These are phyloP conservation scores for Xenosphaeropsis pyriputrescens DNA, from an alignment of 2,329 filamentous ascomycete genomes.

Conservation along the genomic window DNA sequence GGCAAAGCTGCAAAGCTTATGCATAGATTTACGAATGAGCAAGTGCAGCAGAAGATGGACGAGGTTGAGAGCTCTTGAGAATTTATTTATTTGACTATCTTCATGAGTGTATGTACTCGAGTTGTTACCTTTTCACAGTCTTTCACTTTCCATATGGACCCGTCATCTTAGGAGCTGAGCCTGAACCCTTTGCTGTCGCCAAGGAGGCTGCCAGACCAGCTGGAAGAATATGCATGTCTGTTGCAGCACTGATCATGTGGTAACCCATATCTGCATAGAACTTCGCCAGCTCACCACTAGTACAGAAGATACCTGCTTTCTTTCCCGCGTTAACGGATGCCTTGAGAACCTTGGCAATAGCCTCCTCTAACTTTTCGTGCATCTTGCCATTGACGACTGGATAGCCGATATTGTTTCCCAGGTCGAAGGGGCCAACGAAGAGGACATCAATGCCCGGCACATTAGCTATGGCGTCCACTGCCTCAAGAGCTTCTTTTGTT, in stretches of 20 bases:
- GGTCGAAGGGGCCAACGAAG: slow-evolving; percentile 55
- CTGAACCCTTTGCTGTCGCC: slow-evolving; percentile 27
- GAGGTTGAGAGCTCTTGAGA: slow-evolving; percentile 23
- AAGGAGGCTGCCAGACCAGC: slow-evolving; percentile 29
- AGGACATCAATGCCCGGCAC: slow-evolving; percentile 45
- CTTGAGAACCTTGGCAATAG: slow-evolving; percentile 40
- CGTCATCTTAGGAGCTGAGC: slow-evolving; percentile 9
- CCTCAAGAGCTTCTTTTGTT: slow-evolving; percentile 44
- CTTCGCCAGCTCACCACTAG: slow-evolving; percentile 38
- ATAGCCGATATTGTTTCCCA: slow-evolving; percentile 44
- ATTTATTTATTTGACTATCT: neutral
- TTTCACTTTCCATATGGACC: slow-evolving; percentile 15
- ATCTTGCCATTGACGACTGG: slow-evolving; percentile 47
- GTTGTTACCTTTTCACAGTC: slow-evolving; percentile 24
- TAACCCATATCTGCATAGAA: slow-evolving; percentile 39
- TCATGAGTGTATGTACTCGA: too few species aligned
- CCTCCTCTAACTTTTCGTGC: slow-evolving; percentile 39
- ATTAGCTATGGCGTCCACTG: slow-evolving; percentile 45
- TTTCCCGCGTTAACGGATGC: slow-evolving; percentile 48
- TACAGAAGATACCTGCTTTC: slow-evolving; percentile 47
- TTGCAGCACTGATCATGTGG: slow-evolving; percentile 44
- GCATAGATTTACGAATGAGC: slow-evolving; percentile 57
- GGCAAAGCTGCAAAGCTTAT: slow-evolving; percentile 56
- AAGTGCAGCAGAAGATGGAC: slow-evolving; percentile 58
- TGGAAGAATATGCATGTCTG: slow-evolving; percentile 37